Evolutionary conservation across 108 stramenopile species (phyloP), one percentile per base, ranked within the genome.

Genomic region (Hondaea fermentalgiana): DNA sequence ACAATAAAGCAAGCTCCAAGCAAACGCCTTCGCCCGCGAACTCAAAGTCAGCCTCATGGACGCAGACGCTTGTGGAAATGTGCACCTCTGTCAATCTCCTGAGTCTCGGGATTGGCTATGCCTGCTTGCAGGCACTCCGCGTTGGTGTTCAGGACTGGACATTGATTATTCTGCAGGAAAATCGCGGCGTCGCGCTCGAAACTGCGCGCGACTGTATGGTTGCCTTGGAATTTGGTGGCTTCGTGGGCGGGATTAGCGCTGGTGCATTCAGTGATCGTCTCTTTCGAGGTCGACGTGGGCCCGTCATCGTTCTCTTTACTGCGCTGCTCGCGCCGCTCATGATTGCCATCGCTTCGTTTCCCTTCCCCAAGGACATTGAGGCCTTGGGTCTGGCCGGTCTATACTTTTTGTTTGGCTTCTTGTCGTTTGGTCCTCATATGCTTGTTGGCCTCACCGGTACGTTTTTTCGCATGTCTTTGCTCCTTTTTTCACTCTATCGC

Each of bases 361-460:
- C 76, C 12, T 53, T 83, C 3, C 76, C 45, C 44, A 53, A 83
- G 0, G 4, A 23, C 51, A 6, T 83, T 55, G 17, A 83, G 51
- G 2, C 0, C 3, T 12, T 83, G 16, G 25, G n/a, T 23, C 51
- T 83, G 10, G 49, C 76, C 28, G 4, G 45, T 12, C 45, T 83
- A 1, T 83, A 83, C 28, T 83, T 83, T 83, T 12, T 23, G 19
- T 83, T 83, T 53, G 76, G 76, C 0, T 53, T 83, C 51, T 83
- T 83, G 10, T 83, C 76, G 45, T 83, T 83, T 83, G 76, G 76
- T 8, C 76, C 76, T 14, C 76, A 83, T 23, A 53, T 83, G 49
- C 76, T 83, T 12, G 76, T 83, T 45, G 76, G 76, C 12, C 76
- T 83, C 45, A 83, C 76, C 12, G 76, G 76, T 83, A 83, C 76